Evolutionary conservation across 805 yeast species (phyloP).

Genomic region (Yamadazyma endophytica): DNA sequence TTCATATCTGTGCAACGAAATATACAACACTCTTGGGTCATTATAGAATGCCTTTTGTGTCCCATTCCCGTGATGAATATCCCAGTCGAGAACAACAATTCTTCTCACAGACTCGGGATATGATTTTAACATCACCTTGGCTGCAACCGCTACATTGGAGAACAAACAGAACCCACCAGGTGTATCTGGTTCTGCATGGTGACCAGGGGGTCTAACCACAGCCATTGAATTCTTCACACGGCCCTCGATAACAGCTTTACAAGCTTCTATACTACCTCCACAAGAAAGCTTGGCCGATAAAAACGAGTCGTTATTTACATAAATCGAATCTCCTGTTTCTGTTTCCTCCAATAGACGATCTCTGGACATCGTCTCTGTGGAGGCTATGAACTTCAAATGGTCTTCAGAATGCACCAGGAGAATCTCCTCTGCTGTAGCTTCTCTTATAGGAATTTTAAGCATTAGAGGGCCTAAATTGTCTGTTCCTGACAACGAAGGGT

Average conservation of each 20-base stretch:
- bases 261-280: slow-evolving; percentile 97
- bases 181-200: slow-evolving; percentile 96
- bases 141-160: slow-evolving; percentile 96
- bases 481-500: slow-evolving; percentile 66
- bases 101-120: slow-evolving; percentile 87
- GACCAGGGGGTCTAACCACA: slow-evolving; percentile 98
- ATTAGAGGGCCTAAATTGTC: slow-evolving; percentile 81
- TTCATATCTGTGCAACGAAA: slow-evolving; percentile 90
- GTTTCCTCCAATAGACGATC: slow-evolving; percentile 77
- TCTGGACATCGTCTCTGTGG: slow-evolving; percentile 73
- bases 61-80: slow-evolving; percentile 98
- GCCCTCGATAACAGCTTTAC: slow-evolving; percentile 92
- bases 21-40: slow-evolving; percentile 86
- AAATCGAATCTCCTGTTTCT: slow-evolving; percentile 90
- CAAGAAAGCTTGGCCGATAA: slow-evolving; percentile 87
- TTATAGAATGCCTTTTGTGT: slow-evolving; percentile 89
- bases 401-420: slow-evolving; percentile 78
- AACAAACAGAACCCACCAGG: slow-evolving; percentile 97
- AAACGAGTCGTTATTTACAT: slow-evolving; percentile 86
- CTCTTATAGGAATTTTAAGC: slow-evolving; percentile 86
- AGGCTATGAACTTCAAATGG: slow-evolving; percentile 70
- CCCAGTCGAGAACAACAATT: slow-evolving; percentile 93
- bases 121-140: slow-evolving; percentile 70
- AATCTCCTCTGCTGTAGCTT: slow-evolving; percentile 84
- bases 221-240: slow-evolving; percentile 88